Base-by-base conservation (phyloP, 805 yeast species). In the Wickerhamomyces sydowiorum region DNA sequence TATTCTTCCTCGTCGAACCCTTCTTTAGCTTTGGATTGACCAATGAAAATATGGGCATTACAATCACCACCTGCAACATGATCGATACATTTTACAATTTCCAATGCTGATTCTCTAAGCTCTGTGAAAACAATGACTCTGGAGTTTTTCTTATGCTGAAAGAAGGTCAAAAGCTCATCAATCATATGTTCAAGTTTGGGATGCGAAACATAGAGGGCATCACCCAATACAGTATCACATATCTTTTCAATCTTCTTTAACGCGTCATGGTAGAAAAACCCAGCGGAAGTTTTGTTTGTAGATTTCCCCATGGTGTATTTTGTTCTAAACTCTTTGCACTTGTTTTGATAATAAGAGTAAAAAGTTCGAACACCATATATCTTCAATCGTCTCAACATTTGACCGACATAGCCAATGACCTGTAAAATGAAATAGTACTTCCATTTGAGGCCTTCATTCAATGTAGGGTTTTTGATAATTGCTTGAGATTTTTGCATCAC, bases 91-190 rank as follows among this genome's bases (percentile, higher is more conserved):
- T 78, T 80, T 2, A 86, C 87, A 36, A 93, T 83, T 48, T 90
- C 97, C 32, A 86, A 65, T 0, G 98, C 99, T 5, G 96, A 83
- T 48, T 87, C 95, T 58, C 99, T 74, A 45, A 78, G 75, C 57
- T 90, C 96, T 0, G 96, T 85, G 60, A 93, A 93, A 0, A 93
- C 73, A 34, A 93, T 95, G 3, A 83, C 93, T 49, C 86, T 75
- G 1, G 95, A 84, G 40, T 79, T 74, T 2, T 59, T 51, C 12
- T 63, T 64, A 3, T 61, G 50, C 3, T 60, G 54, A 46, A 82
- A 80, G 53, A 87, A 90, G 2, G 61, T 63, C 3, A 61, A 56
- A 36, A 90, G 58, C 50, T 83, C 85, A 9, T 74, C 72, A 18
- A 78, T 64, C 37, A 86, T 54, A 35, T 73, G 68, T 39, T 75